phyloP scores from a whole-genome alignment of 1,139 yeast genomes.

The Suhomyces maxii region DNA sequence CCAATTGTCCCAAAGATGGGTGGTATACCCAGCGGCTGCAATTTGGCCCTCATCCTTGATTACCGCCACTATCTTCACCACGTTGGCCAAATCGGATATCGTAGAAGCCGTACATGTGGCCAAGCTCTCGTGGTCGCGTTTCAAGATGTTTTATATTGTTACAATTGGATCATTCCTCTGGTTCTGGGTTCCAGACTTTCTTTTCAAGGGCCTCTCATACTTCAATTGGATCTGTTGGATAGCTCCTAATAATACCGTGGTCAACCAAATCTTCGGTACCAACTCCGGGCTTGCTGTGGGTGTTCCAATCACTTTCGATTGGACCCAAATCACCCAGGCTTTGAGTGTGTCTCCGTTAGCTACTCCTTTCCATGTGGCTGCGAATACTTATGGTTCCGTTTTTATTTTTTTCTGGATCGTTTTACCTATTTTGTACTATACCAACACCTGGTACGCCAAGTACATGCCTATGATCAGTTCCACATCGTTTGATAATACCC shows the following conservation, averaged over 20 bases:
- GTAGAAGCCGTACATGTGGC: slow-evolving; percentile 16
- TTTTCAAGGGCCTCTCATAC: slow-evolving; percentile 20
- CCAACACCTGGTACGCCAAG: slow-evolving; percentile 51
- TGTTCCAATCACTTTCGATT: slow-evolving; percentile 48
- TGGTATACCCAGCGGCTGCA: slow-evolving; percentile 25
- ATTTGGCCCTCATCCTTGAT: slow-evolving; percentile 27
- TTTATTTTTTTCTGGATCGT: slow-evolving; percentile 43
- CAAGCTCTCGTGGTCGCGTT: slow-evolving; percentile 19
- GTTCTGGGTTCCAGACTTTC: slow-evolving; percentile 24
- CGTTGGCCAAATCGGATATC: slow-evolving; percentile 18
- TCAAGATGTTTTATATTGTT: slow-evolving; percentile 22
- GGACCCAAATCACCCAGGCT: slow-evolving; percentile 45
- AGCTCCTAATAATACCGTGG: slow-evolving; percentile 34
- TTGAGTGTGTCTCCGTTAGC: slow-evolving; percentile 19
- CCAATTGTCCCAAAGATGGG: slow-evolving; percentile 22
- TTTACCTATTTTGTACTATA: slow-evolving; percentile 49
- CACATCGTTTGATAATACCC: slow-evolving; percentile 45
- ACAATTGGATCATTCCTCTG: slow-evolving; percentile 19
- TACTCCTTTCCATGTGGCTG: slow-evolving; percentile 21
- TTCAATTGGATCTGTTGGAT: slow-evolving; percentile 47
- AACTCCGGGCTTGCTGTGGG: slow-evolving; percentile 16
- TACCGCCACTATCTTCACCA: slow-evolving; percentile 26
- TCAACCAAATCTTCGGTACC: slow-evolving; percentile 21
- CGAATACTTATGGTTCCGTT: slow-evolving; percentile 20
- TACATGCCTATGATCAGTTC: slow-evolving; percentile 51